Evolutionary conservation across 2,329 filamentous ascomycete species (phyloP), one percentile per base, ranked within the genome.

Genomic region (Ilyonectria destructans): DNA sequence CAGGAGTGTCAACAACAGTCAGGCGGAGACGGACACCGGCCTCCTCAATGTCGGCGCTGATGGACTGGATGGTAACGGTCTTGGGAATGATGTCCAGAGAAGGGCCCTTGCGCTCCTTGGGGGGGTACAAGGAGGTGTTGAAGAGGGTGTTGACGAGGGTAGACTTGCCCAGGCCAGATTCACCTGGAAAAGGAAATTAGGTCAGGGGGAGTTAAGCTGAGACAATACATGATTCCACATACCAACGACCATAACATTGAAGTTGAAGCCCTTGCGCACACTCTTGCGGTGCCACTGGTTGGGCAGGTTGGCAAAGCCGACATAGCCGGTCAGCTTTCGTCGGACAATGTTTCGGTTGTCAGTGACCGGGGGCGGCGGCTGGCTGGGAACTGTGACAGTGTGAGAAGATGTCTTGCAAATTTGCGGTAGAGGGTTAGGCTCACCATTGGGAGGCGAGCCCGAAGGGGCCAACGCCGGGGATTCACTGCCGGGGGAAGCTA

Each of bases 261-360:
- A 99, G 90, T 98, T 99, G 90, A 99, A 99, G 70, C 96, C 96
- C 86, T 99, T 99, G 82, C 96, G 94, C 79, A 99, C 96, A 90
- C 95, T 98, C 92, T 99, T 99, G 84, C 96, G 96, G 88, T 99
- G 96, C 96, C 96, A 99, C 86, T 99, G 96, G 87, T 99, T 99
- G 73, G 96, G 96, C 81, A 99, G 86, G 83, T 99, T 99, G 83
- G 96, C 96, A 80, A 99, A 99, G 74, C 96, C 96, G 79, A 99
- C 96, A 79, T 98, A 99, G 80, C 96, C 96, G 58, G 96, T 98
- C 81, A 99, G 88, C 89, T 99, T 99, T 84, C 96, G 91, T 84
- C 96, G 94, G 78, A 99, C 96, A 82, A 99, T 97, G 88, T 99
- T 98, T 84, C 92, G 92, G 88, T 92, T 92, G 79, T 94, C 92